These are phyloP conservation scores for Calocybe cyanea DNA, from an alignment of 768 basidiomycete species.

Conservation along the genomic window DNA sequence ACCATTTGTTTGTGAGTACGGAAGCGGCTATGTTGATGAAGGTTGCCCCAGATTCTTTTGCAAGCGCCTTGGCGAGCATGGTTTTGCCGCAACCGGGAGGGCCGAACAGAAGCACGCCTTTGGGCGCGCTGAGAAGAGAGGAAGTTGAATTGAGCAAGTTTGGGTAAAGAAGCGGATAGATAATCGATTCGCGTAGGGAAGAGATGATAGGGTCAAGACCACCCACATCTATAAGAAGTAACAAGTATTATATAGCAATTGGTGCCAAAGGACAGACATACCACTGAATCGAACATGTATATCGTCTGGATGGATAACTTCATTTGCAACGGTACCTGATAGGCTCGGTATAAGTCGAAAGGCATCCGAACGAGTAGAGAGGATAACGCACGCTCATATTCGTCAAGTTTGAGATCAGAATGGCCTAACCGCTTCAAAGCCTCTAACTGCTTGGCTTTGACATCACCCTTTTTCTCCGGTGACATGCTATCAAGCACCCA, in stretches of 20 bases:
- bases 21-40: conserved; percentile 70
- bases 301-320: conserved; percentile 91
- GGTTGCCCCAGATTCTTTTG: conserved; percentile 94
- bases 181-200: conserved; percentile 91
- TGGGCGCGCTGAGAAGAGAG: conserved; percentile 83
- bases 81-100: conserved; percentile 99
- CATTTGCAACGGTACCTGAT: conserved; percentile 80
- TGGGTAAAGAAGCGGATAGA: conserved; percentile 91
- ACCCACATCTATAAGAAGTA: conserved; percentile 65
- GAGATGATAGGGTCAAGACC: conserved; percentile 89
- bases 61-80: conserved; percentile 97
- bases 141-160: conserved; percentile 81
- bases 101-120: conserved; percentile 93
- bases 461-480: conserved; percentile 52
- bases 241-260: neutral
- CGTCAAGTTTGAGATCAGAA: conserved; percentile 71
- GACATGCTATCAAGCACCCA: conserved; percentile 61
- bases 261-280: conserved; percentile 31
- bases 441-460: conserved; percentile 67
- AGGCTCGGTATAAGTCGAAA: neutral
- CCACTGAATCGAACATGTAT: conserved; percentile 75
- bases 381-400: conserved; percentile 75
- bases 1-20: conserved; percentile 47
- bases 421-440: conserved; percentile 70
- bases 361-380: no score